Percentiles rank a stretch among this genome's conserved stretches.
phyloP scores from a whole-genome alignment of 108 stramenopile genomes.

The Heterococcus sp. region DNA sequence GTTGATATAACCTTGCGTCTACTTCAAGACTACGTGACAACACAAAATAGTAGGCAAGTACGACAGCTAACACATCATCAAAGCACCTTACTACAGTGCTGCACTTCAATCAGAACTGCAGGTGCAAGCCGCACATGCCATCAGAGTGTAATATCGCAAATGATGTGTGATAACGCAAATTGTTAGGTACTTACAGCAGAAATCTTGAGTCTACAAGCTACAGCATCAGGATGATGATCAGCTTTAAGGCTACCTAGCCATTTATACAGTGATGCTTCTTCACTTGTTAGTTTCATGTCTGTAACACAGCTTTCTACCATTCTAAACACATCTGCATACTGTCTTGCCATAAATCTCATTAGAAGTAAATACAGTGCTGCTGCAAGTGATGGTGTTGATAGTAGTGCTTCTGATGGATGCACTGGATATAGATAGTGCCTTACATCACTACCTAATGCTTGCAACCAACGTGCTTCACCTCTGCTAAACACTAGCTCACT shows the following conservation, averaged over 20 bases:
- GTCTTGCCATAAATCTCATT: constrained; percentile 91
- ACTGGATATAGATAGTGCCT: constrained; percentile 94
- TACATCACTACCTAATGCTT: constrained; percentile 82
- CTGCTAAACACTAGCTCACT: constrained; percentile 87
- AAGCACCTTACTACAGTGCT: no score
- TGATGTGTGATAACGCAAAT: no score
- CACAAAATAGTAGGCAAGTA: no score
- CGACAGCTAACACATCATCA: no score
- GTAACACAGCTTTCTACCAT: constrained; percentile 95
- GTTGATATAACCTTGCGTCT: no score
- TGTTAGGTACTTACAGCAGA: no score
- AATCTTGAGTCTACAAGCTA: constrained; percentile 63
- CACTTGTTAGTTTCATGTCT: constrained; percentile 77
- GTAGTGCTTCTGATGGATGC: constrained; percentile 57
- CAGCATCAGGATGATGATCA: constrained; percentile 90
- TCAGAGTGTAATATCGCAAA: no score
- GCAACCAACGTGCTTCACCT: constrained; percentile 90
- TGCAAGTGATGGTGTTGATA: constrained; percentile 77
- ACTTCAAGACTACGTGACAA: no score
- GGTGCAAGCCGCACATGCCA: no score
- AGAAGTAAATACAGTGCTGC: constrained; percentile 95
- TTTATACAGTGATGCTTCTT: constrained; percentile 72
- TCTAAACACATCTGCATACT: constrained; percentile 86
- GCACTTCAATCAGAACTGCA: no score
- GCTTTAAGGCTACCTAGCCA: constrained; percentile 55